phyloP scores from a whole-genome alignment of 441 rosid species.

The Gossypium davidsonii region DNA sequence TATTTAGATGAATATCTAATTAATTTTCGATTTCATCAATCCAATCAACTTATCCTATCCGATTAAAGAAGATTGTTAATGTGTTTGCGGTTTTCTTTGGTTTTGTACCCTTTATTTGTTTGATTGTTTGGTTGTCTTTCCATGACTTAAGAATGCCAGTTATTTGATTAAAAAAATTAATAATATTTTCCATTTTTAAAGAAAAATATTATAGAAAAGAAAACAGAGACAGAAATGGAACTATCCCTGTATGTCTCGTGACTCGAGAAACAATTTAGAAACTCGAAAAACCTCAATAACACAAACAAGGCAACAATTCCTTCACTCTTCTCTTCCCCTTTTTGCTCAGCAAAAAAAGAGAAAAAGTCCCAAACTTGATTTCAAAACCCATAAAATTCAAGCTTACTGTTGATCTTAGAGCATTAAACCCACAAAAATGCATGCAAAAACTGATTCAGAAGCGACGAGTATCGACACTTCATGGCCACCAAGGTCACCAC shows the following conservation, averaged over 20 bases:
- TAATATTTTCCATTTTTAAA: no score
- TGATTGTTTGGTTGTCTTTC: no score
- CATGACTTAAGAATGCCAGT: no score
- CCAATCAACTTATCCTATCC: no score
- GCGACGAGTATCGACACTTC: constrained; percentile 67
- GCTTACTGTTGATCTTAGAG: neutral
- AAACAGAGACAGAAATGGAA: neutral
- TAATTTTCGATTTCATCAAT: no score
- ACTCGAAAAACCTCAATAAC: neutral
- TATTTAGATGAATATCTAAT: no score
- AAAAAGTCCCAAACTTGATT: neutral
- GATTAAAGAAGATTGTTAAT: no score
- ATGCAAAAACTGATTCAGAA: constrained; percentile 73
- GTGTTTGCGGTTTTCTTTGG: no score
- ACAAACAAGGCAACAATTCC: neutral
- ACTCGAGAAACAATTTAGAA: neutral
- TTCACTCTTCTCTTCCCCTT: neutral
- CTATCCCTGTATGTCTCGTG: neutral
- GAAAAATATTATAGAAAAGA: no score
- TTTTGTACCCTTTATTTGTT: no score
- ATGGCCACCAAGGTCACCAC: constrained; percentile 44
- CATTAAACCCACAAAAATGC: constrained; percentile 30
- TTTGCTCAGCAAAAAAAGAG: neutral
- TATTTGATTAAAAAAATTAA: no score
- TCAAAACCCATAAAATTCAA: neutral